Evolutionary conservation across 768 basidiomycete species (phyloP).

Genomic region (Kwoniella sp.): DNA sequence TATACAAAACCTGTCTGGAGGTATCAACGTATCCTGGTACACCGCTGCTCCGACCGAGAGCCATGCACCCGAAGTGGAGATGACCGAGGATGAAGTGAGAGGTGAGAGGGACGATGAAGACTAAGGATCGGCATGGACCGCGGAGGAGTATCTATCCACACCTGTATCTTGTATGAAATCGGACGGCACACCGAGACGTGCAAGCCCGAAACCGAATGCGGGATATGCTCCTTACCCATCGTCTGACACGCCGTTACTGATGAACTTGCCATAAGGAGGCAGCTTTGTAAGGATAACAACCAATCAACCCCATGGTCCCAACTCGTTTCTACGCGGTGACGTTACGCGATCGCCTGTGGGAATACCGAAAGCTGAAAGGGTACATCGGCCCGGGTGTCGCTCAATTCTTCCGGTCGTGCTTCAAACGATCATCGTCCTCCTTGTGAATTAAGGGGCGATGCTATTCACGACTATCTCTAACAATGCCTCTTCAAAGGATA

Average conservation of each 20-base stretch:
- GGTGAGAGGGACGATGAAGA: constrained; percentile 43
- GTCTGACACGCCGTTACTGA: neutral
- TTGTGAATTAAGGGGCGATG: neutral
- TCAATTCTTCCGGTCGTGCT: neutral
- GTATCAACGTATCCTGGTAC: constrained; percentile 36
- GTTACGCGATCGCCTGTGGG: neutral
- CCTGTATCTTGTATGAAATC: neutral
- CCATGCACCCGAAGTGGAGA: constrained; percentile 36
- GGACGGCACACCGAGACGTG: neutral
- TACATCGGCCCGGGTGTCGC: neutral
- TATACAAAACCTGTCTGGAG: constrained; percentile 22
- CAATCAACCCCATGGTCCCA: neutral
- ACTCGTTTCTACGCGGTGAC: neutral
- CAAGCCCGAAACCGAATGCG: neutral
- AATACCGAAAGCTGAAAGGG: neutral
- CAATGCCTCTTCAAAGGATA: neutral
- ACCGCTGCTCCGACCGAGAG: constrained; percentile 9
- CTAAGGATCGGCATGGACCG: constrained; percentile 2
- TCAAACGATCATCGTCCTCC: neutral
- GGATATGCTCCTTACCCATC: neutral
- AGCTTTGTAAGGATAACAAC: neutral
- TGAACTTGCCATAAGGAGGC: neutral
- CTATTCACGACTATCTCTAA: neutral
- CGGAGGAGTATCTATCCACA: neutral
- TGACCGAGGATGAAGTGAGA: constrained; percentile 32